Evolutionary conservation across 768 basidiomycete species (phyloP), one percentile per base, ranked within the genome.

Genomic region (Chiua virens): DNA sequence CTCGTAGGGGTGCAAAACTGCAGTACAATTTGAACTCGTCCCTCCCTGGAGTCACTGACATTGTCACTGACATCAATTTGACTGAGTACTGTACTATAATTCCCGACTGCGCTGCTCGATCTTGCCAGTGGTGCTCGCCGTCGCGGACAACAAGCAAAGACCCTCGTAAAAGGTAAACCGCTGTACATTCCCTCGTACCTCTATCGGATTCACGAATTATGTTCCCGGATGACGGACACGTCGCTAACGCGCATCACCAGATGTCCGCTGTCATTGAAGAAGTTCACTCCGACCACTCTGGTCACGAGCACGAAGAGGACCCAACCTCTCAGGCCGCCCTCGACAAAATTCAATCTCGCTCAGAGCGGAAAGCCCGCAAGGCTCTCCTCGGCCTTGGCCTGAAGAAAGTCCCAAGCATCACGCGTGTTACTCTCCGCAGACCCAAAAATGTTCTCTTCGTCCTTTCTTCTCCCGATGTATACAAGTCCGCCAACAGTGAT

Each of bases 391-490:
- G 86, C 59, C 79, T 98, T 61, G 97, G 97, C 36, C 74, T 99
- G 72, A 97, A 97, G 77, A 87, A 84, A 72, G 89, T 99, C 49
- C 82, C 87, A 51, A 86, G 82, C 61, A 98, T 99, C 72, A 97
- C 92, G 62, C 83, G 97, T 50, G 97, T 99, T 47, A 96, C 93
- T 50, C 79, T 99, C 64, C 79, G 94, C 68, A 81, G 95, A 71
- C 91, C 97, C 43, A 98, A 98, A 77, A 94, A 93, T 68, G 93
- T 96, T 56, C 83, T 98, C 55, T 90, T 98, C 68, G 95, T 98
- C 53, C 81, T 99, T 62, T 84, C 91, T 47, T 77, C 86, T 45
- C 97, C 97, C 34, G 97, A 99, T 58, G 97, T 99, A 47, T 99
- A 90, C 86, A 98, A 98, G 79, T 93, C 91, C 44, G 86, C 89